Conservation (phyloP, 1,284 basidiomycete species). For the Naganishia sp. region DNA sequence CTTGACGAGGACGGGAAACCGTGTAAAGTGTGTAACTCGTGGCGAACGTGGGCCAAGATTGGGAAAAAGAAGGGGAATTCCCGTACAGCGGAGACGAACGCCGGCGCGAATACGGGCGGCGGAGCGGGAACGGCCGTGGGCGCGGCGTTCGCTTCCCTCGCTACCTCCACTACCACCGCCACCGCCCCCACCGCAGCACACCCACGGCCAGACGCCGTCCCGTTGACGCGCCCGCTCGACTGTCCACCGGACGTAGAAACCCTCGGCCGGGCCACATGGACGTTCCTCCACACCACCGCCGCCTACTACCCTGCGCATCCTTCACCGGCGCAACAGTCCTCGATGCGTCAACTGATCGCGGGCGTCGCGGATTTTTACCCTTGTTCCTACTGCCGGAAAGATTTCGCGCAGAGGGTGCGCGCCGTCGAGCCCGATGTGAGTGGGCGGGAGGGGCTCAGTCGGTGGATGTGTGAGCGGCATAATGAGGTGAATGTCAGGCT, state of each 20-base stretch:
- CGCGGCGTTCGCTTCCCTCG: constrained; percentile 43
- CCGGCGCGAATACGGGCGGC: no score
- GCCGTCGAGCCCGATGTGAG: constrained; percentile 69
- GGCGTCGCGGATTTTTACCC: constrained; percentile 81
- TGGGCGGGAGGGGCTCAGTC: constrained; percentile 66
- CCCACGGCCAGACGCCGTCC: constrained; percentile 19
- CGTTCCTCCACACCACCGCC: constrained; percentile 88
- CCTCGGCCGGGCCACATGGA: constrained; percentile 89
- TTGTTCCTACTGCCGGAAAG: constrained; percentile 76
- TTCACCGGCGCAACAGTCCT: constrained; percentile 67
- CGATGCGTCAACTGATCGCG: constrained; percentile 76
- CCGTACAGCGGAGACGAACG: constrained; percentile 16
- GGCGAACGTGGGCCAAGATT: constrained; percentile 68
- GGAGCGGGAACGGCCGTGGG: constrained; percentile 34
- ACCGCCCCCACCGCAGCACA: constrained; percentile 23
- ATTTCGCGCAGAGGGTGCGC: constrained; percentile 68
- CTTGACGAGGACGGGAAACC: constrained; percentile 89
- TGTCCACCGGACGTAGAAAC: constrained; percentile 86
- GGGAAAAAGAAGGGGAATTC: constrained; percentile 46
- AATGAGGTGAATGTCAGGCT: constrained; percentile 85
- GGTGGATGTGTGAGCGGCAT: constrained; percentile 86
- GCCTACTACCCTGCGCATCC: constrained; percentile 88
- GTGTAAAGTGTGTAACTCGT: constrained; percentile 85
- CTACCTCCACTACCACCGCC: constrained; percentile 41
- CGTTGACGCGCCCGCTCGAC: constrained; percentile 57